Base-by-base conservation (phyloP, 2,329 filamentous ascomycete species). In the Penicillium sclerotigenum region DNA sequence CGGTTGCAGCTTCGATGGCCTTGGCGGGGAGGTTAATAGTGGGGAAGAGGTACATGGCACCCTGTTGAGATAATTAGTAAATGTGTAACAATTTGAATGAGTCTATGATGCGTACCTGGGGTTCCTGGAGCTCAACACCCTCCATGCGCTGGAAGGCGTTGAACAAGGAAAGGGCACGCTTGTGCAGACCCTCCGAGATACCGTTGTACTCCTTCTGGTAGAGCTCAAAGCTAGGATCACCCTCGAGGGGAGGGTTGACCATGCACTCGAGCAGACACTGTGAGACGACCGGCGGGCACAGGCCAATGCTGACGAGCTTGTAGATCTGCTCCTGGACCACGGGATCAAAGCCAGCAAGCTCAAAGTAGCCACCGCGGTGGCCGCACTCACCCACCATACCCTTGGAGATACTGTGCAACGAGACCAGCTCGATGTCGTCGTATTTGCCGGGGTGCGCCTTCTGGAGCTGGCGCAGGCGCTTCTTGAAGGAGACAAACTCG, bases 321-420 rank as follows among this genome's bases (percentile, higher is more conserved):
- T 97, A 97, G 75, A 99, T 92, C 80, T 97, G 88, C 63, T 88
- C 90, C 70, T 90, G 87, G 63, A 99, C 94, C 69, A 89, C 82
- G 11, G 84, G 77, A 72, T 96, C 86, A 75, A 99, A 97, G 65
- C 90, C 90, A 57, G 92, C 85, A 55, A 99, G 86, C 81, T 99
- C 94, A 71, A 97, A 97, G 83, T 96, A 99, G 52, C 94, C 94
- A 66, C 93, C 94, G 62, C 94, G 90, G 80, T 99, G 94, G 50
- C 94, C 94, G 74, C 94, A 99, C 80, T 99, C 94, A 71, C 94
- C 94, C 9, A 97, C 90, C 92, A 99, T 97, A 68, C 94, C 94
- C 84, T 99, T 99, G 72, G 91, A 96, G 54, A 95, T 83, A 68
- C 88, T 93, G 82, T 99, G 93, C 63, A 99, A 81, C 50, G 91